Percentiles rank a stretch among this genome's conserved stretches.
Conservation (phyloP, 2,329 filamentous ascomycete species). For the Pseudogymnoascus pannorum region DNA sequence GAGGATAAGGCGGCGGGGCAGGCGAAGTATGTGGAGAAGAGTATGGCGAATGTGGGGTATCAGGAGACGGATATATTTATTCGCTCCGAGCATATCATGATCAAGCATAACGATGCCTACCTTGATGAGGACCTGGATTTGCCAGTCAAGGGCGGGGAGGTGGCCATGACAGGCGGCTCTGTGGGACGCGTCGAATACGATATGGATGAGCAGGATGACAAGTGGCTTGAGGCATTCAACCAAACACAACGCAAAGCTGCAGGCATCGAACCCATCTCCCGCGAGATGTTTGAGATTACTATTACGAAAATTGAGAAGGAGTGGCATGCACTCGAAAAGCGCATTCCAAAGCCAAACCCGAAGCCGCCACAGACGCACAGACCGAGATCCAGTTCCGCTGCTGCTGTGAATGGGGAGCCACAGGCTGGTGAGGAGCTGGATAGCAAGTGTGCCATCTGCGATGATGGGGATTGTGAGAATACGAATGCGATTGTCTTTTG, state of each 20-base stretch:
- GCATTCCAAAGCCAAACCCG: conserved; percentile 93
- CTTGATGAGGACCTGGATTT: conserved; percentile 53
- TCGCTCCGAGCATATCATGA: conserved; percentile 65
- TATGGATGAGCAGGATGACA: conserved; percentile 98
- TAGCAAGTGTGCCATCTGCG: conserved; percentile 94
- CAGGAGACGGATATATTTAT: conserved; percentile 89
- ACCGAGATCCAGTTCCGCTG: conserved; percentile 86
- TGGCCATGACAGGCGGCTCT: conserved; percentile 39
- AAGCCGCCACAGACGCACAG: conserved; percentile 93
- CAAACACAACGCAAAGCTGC: conserved; percentile 59
- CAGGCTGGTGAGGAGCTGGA: conserved; percentile 87
- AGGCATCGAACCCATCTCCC: conserved; percentile 75
- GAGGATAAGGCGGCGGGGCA: conserved; percentile 82
- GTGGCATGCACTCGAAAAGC: conserved; percentile 92
- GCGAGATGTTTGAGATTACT: conserved; percentile 92
- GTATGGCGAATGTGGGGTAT: conserved; percentile 93
- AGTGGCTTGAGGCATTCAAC: conserved; percentile 87
- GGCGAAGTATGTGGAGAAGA: conserved; percentile 87
- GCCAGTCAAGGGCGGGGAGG: conserved; percentile 51
- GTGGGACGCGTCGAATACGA: conserved; percentile 93
- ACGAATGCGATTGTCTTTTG: conserved; percentile 99
- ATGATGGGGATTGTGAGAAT: conserved; percentile 99
- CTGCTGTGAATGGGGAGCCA: conserved; percentile 89
- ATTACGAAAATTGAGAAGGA: conserved; percentile 99
- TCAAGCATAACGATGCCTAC: conserved; percentile 54